A percentile compares a stretch with the other conserved stretches of the same genome.
Conservation (phyloP, 108 stramenopile species). For the Nannochloropsis salina region DNA sequence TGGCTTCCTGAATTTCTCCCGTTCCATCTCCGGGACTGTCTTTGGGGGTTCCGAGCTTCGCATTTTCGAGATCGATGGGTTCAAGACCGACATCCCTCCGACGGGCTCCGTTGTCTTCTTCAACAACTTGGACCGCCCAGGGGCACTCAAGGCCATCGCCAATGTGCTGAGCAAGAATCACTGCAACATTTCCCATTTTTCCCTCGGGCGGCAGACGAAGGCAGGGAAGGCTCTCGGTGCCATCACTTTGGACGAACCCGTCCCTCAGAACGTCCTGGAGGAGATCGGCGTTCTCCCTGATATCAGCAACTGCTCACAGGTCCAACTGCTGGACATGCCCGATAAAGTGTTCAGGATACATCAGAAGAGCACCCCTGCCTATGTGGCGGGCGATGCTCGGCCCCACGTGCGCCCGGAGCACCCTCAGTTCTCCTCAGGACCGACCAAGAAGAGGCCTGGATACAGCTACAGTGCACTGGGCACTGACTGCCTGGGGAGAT, state of each 20-base stretch:
- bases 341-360: neutral
- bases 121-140: conserved; percentile 58
- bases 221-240: conserved; percentile 54
- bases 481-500: conserved; percentile 75
- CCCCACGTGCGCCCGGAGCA: conserved; percentile 32
- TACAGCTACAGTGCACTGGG: conserved; percentile 70
- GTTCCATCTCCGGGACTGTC: conserved; percentile 38
- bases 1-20: conserved; percentile 49
- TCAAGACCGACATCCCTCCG: conserved; percentile 48
- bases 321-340: conserved; percentile 18
- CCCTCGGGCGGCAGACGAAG: conserved; percentile 47
- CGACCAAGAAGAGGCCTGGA: conserved; percentile 98
- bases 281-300: conserved; percentile 38
- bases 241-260: conserved; percentile 46
- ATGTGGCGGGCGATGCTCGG: neutral
- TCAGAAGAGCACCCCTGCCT: neutral
- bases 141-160: conserved; percentile 42
- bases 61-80: conserved; percentile 48
- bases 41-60: conserved; percentile 25
- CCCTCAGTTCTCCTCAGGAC: conserved; percentile 60
- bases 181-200: conserved; percentile 57
- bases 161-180: neutral
- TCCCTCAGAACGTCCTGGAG: conserved; percentile 37
- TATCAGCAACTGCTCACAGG: conserved; percentile 50
- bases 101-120: conserved; percentile 53